Conservation (phyloP, 2,329 filamentous ascomycete species). For the Colletotrichum gigasporum region DNA sequence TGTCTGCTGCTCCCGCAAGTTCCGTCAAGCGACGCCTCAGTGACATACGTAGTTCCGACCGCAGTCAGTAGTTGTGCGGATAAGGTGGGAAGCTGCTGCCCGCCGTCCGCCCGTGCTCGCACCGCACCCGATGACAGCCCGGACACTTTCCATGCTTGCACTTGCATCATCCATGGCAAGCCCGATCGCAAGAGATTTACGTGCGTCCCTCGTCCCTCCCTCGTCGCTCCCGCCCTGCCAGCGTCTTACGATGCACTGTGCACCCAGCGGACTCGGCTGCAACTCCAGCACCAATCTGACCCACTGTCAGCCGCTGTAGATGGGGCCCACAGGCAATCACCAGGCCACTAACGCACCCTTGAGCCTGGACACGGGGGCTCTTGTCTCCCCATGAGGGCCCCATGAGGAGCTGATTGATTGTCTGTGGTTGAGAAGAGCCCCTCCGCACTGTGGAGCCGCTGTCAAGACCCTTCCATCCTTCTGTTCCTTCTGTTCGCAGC, state of each 20-base stretch:
- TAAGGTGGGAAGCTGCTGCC: too few relatives aligned
- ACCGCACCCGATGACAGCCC: neutral
- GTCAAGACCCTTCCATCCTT: neutral
- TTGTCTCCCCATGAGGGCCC: too few relatives aligned
- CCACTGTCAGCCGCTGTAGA: slow-evolving; percentile 24
- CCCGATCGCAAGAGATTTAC: neutral
- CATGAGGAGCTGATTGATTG: neutral
- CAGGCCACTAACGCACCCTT: neutral
- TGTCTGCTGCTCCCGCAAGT: too few relatives aligned
- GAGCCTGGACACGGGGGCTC: too few relatives aligned
- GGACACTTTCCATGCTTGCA: neutral
- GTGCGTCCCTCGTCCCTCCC: slow-evolving; percentile 12
- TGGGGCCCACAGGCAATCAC: neutral
- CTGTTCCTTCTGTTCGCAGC: too few relatives aligned
- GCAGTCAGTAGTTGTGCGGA: too few relatives aligned
- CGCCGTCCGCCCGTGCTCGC: neutral
- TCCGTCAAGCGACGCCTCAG: too few relatives aligned
- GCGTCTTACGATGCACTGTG: slow-evolving; percentile 10
- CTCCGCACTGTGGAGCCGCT: slow-evolving; percentile 7
- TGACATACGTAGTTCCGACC: too few relatives aligned
- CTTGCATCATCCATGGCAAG: neutral
- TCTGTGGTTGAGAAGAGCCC: neutral
- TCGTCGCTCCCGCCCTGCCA: neutral
- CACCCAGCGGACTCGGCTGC: slow-evolving; percentile 6
- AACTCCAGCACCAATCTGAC: neutral